Conservation (phyloP, 2,329 filamentous ascomycete species). For the Coniella lustricola region DNA sequence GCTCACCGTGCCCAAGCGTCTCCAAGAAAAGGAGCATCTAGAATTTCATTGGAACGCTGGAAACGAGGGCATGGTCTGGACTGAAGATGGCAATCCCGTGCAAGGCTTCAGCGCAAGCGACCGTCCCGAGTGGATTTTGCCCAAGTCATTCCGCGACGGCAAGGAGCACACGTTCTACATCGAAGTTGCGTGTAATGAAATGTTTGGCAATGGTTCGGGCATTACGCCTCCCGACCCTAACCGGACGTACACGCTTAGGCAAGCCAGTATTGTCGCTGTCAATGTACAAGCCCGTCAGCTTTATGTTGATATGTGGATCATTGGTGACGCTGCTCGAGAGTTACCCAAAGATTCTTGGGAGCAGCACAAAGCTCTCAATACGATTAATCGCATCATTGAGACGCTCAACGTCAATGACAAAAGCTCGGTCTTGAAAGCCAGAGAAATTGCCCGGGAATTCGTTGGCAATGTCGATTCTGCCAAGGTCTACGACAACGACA, state of each 20-base stretch:
- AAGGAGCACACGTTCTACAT: conserved; percentile 87
- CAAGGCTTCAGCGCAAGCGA: conserved; percentile 91
- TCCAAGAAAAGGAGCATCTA: conserved; percentile 71
- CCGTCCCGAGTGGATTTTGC: conserved; percentile 84
- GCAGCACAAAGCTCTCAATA: conserved; percentile 74
- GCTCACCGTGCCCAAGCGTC: conserved; percentile 66
- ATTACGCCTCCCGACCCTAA: conserved; percentile 89
- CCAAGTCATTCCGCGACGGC: conserved; percentile 72
- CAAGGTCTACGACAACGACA: conserved; percentile 73
- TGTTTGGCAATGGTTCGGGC: conserved; percentile 88
- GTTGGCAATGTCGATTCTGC: conserved; percentile 77
- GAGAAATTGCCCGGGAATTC: conserved; percentile 77
- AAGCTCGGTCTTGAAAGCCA: conserved; percentile 69
- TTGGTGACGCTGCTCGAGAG: conserved; percentile 84
- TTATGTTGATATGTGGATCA: conserved; percentile 92
- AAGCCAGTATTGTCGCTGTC: conserved; percentile 81
- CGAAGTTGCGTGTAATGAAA: conserved; percentile 97
- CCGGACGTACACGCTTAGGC: conserved; percentile 66
- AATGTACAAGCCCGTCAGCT: conserved; percentile 79
- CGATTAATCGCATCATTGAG: conserved; percentile 85
- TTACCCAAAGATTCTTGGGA: conserved; percentile 86
- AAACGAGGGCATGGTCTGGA: conserved; percentile 94
- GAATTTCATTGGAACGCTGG: conserved; percentile 95
- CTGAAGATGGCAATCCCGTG: conserved; percentile 77
- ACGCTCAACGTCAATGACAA: conserved; percentile 75